phyloP scores from a whole-genome alignment of 202 grass and related monocot species.

The Carex arenaria region DNA sequence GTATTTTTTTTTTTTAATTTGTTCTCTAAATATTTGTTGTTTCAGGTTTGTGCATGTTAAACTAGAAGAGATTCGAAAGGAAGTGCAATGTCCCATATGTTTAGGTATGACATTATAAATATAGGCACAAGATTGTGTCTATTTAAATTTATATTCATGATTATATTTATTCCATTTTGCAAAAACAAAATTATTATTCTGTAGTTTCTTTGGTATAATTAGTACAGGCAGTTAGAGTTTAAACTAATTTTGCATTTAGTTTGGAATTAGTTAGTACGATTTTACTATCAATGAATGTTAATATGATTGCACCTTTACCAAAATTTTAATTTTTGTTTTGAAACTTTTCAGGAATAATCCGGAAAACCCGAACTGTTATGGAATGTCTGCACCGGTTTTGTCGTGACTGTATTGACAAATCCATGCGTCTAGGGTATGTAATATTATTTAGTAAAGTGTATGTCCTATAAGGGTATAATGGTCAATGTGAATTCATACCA shows the following conservation, averaged over 20 bases:
- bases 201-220: neutral
- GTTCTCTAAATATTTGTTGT: neutral
- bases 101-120: constrained; percentile 50
- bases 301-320: neutral
- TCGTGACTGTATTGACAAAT: constrained; percentile 80
- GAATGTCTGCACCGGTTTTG: constrained; percentile 83
- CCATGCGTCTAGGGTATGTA: constrained; percentile 73
- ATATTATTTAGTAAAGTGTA: neutral
- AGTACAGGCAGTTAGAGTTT: neutral
- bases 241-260: neutral
- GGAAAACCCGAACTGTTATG: constrained; percentile 83
- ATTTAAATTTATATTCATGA: neutral
- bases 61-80: constrained; percentile 57
- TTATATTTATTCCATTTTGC: neutral
- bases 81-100: constrained; percentile 72
- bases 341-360: constrained; percentile 53
- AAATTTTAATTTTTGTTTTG: neutral
- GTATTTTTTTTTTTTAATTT: neutral
- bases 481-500: neutral
- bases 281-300: neutral
- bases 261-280: neutral
- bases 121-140: neutral
- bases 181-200: neutral
- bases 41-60: constrained; percentile 59
- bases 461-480: neutral